Evolutionary conservation across 2,329 filamentous ascomycete genomes (phyloP).

Genomic region (Leptographium flavum): DNA sequence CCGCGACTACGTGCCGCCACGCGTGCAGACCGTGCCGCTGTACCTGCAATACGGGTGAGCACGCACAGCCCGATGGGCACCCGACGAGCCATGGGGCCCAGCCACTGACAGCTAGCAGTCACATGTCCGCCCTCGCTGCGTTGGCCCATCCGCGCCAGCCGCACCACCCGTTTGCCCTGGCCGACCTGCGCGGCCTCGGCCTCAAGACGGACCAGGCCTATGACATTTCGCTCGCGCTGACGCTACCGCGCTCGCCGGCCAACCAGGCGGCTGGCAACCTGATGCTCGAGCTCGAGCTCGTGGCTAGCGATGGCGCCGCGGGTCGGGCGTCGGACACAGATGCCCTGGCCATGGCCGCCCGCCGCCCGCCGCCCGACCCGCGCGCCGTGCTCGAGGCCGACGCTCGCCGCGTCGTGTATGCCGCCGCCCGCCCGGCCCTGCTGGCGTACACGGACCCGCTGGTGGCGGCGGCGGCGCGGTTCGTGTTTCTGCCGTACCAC

Average conservation of each 20-base stretch:
- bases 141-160: neutral
- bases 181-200: constrained; percentile 29
- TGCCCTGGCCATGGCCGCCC: constrained; percentile 17
- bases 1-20: constrained; percentile 40
- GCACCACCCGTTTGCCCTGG: constrained; percentile 31
- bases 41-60: constrained; percentile 45
- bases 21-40: constrained; percentile 35
- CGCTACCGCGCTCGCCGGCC: constrained; percentile 60
- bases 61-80: no score
- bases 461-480: constrained; percentile 44
- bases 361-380: constrained; percentile 12
- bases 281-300: constrained; percentile 72
- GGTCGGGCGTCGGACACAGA: neutral
- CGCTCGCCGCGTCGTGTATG: constrained; percentile 34
- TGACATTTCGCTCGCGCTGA: constrained; percentile 63
- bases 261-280: constrained; percentile 81
- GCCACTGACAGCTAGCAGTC: neutral
- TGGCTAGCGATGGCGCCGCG: constrained; percentile 24
- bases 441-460: constrained; percentile 65
- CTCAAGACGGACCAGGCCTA: constrained; percentile 66
- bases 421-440: constrained; percentile 60
- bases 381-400: constrained; percentile 20
- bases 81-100: neutral
- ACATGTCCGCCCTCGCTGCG: neutral
- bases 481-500: constrained; percentile 55